These are phyloP conservation scores for Rhodotorula graminis DNA, from an alignment of 768 basidiomycete genomes.

Conservation along the genomic window DNA sequence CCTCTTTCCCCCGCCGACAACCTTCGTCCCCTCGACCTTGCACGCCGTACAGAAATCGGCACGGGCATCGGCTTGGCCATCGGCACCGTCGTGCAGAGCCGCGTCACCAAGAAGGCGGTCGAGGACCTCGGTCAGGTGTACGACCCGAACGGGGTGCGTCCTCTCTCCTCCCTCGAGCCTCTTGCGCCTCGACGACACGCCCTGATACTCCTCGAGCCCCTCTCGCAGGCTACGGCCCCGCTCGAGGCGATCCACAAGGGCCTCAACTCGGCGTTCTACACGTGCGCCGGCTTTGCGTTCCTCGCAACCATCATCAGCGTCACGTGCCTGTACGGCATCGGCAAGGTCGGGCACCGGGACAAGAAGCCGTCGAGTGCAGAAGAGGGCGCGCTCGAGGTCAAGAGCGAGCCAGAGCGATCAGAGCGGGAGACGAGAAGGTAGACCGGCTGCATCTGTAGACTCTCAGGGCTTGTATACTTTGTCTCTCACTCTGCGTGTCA, in stretches of 20 bases:
- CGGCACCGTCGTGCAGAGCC: slow-evolving; percentile 21
- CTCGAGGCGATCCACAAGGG: not conserved
- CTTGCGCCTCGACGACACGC: not conserved
- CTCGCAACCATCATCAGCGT: not conserved
- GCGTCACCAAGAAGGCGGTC: slow-evolving; percentile 1
- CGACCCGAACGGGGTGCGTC: slow-evolving; percentile 13
- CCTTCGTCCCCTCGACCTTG: too few species aligned
- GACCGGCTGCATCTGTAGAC: too few species aligned
- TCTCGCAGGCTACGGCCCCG: not conserved
- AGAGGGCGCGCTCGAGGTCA: too few species aligned
- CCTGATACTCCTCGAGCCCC: not conserved
- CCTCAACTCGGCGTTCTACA: slow-evolving; percentile 13
- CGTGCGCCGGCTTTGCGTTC: slow-evolving; percentile 12
- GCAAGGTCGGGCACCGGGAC: slow-evolving; percentile 20
- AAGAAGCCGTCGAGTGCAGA: not conserved
- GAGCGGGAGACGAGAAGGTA: too few species aligned
- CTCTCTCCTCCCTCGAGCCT: too few species aligned
- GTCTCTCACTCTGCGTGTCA: too few species aligned
- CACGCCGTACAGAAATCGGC: slow-evolving; percentile 7
- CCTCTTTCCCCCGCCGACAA: too few species aligned
- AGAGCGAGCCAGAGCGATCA: too few species aligned
- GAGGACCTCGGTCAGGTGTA: slow-evolving; percentile 7
- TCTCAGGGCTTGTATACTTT: too few species aligned
- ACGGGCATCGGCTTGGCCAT: slow-evolving; percentile 15
- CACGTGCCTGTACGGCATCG: not conserved